Evolutionary conservation across 202 grass and related monocot species (phyloP), one percentile per base, ranked within the genome.

Genomic region (Setaria viridis): DNA sequence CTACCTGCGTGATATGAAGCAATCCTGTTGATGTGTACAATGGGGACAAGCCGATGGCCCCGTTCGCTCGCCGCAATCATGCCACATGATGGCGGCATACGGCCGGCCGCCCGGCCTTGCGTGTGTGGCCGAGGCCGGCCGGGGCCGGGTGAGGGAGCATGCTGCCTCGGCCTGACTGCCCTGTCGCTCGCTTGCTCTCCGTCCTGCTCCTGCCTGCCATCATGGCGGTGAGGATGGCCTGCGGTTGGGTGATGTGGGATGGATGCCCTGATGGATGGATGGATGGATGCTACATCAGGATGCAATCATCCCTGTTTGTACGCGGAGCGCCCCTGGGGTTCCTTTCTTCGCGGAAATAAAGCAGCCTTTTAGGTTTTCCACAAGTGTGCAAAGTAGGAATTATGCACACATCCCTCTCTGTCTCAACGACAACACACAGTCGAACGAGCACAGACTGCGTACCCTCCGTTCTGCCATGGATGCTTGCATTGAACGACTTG

Each of bases 1-100:
- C 17, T 62, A 88, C 85, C 89, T 88, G 85, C 85, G 81, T 88
- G 89, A 81, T 88, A 91, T 81, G 74, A 64, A 78, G 82, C 89
- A 88, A 82, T 88, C 86, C 67, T 67, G 72, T 37, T 74, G 89
- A 88, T 82, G 72, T 73, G 84, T 80, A 45, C 80, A 87, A 67
- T 56, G 80, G 80, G 84, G 72, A 89, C 87, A 89, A 37, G 53
- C 29, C 25, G 45, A 9, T 42, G 79, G 68, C 46, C 54, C 29
- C 39, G 70, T 81, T 81, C 29, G 4, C 90, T 81, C 5, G 39
- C 63, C 80, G 80, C 87, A 77, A 92, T 89, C 87, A 92, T 84
- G 82, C 67, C 34, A 21, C 72, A 83, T 92, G 59, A 89, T 88
- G 77, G 53, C 81, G 50, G 5, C 85, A 55, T 84, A 63, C 70